Percentiles rank a stretch among this genome's conserved stretches.
These are phyloP conservation scores for Rubroboletus satanas DNA, from an alignment of 768 basidiomycete species.

Conservation along the genomic window DNA sequence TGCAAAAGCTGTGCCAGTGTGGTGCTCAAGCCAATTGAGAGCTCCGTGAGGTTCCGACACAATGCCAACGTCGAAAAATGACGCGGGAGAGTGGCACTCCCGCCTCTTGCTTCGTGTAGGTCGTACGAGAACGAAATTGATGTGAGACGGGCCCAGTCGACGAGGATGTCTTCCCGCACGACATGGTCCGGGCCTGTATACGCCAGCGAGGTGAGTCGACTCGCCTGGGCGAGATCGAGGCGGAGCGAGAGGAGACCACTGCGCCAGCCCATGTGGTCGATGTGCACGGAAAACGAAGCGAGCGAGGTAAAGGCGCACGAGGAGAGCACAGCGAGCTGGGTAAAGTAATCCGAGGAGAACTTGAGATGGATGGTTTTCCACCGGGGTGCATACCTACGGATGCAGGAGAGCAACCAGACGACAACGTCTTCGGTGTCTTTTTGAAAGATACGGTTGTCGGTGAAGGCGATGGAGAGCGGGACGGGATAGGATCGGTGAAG, in stretches of 20 bases:
- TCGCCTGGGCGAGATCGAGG: slow-evolving; percentile 19
- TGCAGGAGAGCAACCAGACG: slow-evolving; percentile 17
- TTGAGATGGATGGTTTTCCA: slow-evolving; percentile 28
- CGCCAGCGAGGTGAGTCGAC: slow-evolving; percentile 18
- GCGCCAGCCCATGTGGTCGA: slow-evolving; percentile 30
- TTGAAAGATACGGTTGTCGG: slow-evolving; percentile 25
- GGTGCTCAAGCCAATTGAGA: slow-evolving; percentile 22
- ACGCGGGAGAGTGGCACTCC: slow-evolving; percentile 18
- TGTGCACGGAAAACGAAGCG: slow-evolving; percentile 20
- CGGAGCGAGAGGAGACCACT: slow-evolving; percentile 16
- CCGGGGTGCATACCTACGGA: slow-evolving; percentile 15
- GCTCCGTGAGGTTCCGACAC: slow-evolving; percentile 20
- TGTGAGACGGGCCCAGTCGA: slow-evolving; percentile 24
- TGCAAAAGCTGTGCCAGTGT: slow-evolving; percentile 12
- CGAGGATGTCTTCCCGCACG: slow-evolving; percentile 19
- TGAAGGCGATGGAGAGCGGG: slow-evolving; percentile 24
- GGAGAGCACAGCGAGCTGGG: slow-evolving; percentile 13
- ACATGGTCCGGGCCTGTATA: slow-evolving; percentile 26
- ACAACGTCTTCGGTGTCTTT: slow-evolving; percentile 22
- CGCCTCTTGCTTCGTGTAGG: slow-evolving; percentile 24
- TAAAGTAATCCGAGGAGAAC: slow-evolving; percentile 28
- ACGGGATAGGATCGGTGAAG: slow-evolving; percentile 18
- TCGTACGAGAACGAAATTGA: slow-evolving; percentile 24
- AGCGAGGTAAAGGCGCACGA: slow-evolving; percentile 22
- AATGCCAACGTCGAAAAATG: slow-evolving; percentile 14